Conservation (phyloP, 2,329 filamentous ascomycete genomes). For the Diaporthe capsici region DNA sequence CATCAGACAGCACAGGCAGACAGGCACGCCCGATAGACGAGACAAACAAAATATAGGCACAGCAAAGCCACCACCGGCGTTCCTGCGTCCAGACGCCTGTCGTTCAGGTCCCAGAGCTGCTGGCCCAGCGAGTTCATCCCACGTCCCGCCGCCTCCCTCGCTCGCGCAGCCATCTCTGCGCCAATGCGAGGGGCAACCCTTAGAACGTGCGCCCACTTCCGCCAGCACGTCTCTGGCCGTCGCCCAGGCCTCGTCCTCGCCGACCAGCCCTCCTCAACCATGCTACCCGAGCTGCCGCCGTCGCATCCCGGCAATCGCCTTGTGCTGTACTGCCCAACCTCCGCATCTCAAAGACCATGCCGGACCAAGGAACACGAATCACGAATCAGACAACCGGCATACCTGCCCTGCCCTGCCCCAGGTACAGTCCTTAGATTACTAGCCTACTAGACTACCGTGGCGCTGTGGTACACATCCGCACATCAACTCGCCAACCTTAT, state of each 20-base stretch:
- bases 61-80: conserved; percentile 6
- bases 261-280: conserved; percentile 25
- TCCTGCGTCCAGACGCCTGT: conserved; percentile 22
- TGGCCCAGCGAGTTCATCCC: conserved; percentile 22
- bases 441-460: neutral
- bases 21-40: conserved; percentile 3
- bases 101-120: conserved; percentile 24
- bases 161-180: conserved; percentile 31
- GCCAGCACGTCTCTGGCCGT: conserved; percentile 21
- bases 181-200: conserved; percentile 31
- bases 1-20: conserved; percentile 3
- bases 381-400: conserved; percentile 35
- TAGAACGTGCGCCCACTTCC: conserved; percentile 22
- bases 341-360: conserved; percentile 11
- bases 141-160: conserved; percentile 9
- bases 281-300: conserved; percentile 22
- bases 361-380: conserved; percentile 34
- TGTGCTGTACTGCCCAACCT: conserved; percentile 34
- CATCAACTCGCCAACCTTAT: conserved; percentile 23
- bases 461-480: conserved; percentile 3
- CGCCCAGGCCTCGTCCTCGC: conserved; percentile 18
- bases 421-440: neutral
- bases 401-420: neutral
- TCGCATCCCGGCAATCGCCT: conserved; percentile 34
- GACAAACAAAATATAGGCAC: conserved; percentile 7